Evolutionary conservation across 1,284 basidiomycete genomes (phyloP), one percentile per base, ranked within the genome.

Genomic region (Porogramme epimiltina): DNA sequence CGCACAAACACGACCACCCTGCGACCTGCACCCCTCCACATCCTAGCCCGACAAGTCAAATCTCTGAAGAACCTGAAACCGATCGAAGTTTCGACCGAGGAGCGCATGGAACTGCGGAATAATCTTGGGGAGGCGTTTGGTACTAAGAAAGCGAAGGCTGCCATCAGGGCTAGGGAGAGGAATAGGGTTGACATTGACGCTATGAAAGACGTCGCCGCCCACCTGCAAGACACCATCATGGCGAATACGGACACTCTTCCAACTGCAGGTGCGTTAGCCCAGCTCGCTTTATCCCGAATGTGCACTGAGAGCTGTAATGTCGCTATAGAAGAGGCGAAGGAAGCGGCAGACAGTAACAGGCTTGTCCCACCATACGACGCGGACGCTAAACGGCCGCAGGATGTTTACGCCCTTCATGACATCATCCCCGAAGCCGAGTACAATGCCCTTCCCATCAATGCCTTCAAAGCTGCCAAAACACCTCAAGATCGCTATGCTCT

Each of bases 91-190:
- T 74, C 80, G 16, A 73, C 73, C 19, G 65, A 79, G 26, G 80
- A 85, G 57, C 85, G 83, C 52, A 72, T 79, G 42, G 78, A 82
- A 45, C 85, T 86, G 31, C 80, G 89, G 24, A 91, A 84, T 54
- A 77, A 82, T n/a, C 81, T 98, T 1, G 95, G 95, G 26, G 87
- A 93, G 66, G 84, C 89, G 1, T 98, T 98, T 60, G 95, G 95
- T 20, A 96, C 93, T 13, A 91, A 93, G 72, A 97, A 96, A 67
- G 91, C 93, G 34, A 89, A 93, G 70, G 84, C 85, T 15, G 86
- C 84, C 25, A 93, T 97, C 62, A 82, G 83, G 51, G 88, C 91
- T 2, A 82, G 83, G 53, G 93, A 93, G 70, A 80, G 95, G 55
- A 95, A 95, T 73, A 85, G 85, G 66, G 85, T 98, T 33, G 92